These are phyloP conservation scores for Sambucus nigra DNA, from an alignment of 129 eudicot genomes.

Conservation along the genomic window DNA sequence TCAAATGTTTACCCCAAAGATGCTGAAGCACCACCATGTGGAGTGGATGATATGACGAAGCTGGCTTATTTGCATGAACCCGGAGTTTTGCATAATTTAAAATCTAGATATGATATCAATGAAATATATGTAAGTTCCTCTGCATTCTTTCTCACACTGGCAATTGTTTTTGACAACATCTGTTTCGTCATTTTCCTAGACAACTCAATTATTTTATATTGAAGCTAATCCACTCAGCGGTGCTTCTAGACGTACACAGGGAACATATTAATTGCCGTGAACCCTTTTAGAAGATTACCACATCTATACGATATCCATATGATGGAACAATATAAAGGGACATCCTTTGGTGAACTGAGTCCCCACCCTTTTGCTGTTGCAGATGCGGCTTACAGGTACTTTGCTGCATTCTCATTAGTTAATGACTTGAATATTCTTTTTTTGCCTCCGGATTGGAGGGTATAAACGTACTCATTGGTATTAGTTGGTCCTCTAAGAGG, in stretches of 20 bases:
- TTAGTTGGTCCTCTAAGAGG: too few species aligned
- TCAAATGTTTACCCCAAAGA: constrained; percentile 89
- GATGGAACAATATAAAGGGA: constrained; percentile 97
- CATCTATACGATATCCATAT: constrained; percentile 93
- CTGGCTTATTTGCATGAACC: constrained; percentile 99
- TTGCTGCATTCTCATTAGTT: constrained; percentile 2
- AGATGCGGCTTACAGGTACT: constrained; percentile 92
- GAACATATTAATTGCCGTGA: constrained; percentile 87
- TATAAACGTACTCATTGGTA: too few species aligned
- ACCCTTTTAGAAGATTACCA: constrained; percentile 90
- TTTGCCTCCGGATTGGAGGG: not conserved
- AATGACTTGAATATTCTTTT: not conserved
- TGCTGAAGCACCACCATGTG: constrained; percentile 93
- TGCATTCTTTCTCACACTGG: not conserved
- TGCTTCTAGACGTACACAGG: constrained; percentile 89
- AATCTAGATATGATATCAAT: constrained; percentile 93
- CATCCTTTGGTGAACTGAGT: constrained; percentile 86
- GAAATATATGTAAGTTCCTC: constrained; percentile 92
- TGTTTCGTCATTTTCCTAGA: constrained; percentile 4
- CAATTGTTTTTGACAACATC: not conserved
- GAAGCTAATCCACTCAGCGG: constrained; percentile 15
- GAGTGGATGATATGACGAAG: constrained; percentile 99
- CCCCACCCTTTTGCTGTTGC: constrained; percentile 99
- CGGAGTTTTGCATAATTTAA: constrained; percentile 79
- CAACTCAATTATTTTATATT: not conserved